Evolutionary conservation across 306 rosid genomes (phyloP), one percentile per base, ranked within the genome.

Genomic region (Sophora flavescens): DNA sequence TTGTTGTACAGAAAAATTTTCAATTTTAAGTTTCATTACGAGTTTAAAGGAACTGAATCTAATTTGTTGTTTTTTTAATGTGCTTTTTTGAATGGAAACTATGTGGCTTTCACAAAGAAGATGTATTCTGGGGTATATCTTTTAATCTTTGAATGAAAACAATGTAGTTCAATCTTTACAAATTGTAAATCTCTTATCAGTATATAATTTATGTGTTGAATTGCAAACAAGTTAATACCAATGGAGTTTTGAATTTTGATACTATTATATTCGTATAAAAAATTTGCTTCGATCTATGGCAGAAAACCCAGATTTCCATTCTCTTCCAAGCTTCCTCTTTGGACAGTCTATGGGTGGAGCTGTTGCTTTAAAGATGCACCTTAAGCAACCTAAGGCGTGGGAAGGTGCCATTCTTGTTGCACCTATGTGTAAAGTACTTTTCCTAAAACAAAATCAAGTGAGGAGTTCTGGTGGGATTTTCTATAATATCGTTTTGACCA

Each of bases 281-380:
- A 28, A 16, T 44, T 78, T 47, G 63, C 44, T 63, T 84, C 54
- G 66, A 70, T 81, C 59, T 63, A 69, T 78, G 76, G 81, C 93
- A 93, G 97, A 83, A 77, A 82, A 83, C 70, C 97, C 90, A 0
- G 87, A 83, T 66, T 87, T 85, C 66, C 18, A 15, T 45, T 76
- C 81, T 61, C 89, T 92, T 82, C 96, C 91, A 36, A 88, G 87
- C 84, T 95, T 92, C 82, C 89, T 92, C 63, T 88, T 95, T 66
- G 98, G 97, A 62, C 83, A 92, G 82, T 95, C 98, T 17, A 26
- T 95, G 96, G 98, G 97, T 67, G 98, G 97, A 82, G 98, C 98
- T 69, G 91, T 95, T 76, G 90, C 92, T 60, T 77, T 95, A 57
- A 90, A 90, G 87, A 74, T 82, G 18, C 97, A 95, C 84, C 78